Evolutionary conservation across 2,329 filamentous ascomycete species (phyloP), one percentile per base, ranked within the genome.

Genomic region (Cladophialophora carrionii): DNA sequence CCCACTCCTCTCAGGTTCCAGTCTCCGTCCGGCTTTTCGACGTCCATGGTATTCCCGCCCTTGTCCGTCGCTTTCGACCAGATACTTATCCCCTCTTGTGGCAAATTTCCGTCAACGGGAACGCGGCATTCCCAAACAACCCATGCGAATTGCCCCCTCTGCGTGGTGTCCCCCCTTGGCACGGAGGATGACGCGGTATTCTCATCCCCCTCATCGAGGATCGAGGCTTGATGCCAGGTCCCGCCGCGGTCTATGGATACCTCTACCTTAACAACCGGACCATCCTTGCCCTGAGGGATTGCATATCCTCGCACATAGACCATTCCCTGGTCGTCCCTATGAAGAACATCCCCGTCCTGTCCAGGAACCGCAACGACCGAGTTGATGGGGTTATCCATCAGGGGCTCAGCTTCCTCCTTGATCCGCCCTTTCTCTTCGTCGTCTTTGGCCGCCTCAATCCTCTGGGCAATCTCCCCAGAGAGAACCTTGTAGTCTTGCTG

Each of bases 1-100:
- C 79, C 83, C 5, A 87, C 83, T 0, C 85, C 85, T 61, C 85
- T 77, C 62, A 85, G 73, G 73, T 87, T 87, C 85, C 85, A 87
- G 70, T 80, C 74, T 2, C 80, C 77, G 59, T 61, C 63, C 57
- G 75, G 75, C 64, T 77, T 73, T 22, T 74, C 74, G 71, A 87
- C 84, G 24, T 48, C n/a, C 61, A 62, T 62, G 29, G 76, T 76
- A 71, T 86, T 83, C 3, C 84, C 84, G 20, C 75, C 80, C 37
- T 69, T 74, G 75, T 87, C 85, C 6, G 79, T 83, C 0, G 84
- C 85, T 31, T 82, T 78, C 71, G 83, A 85, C 65, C 82, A 75
- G 14, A 87, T 77, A 37, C 72, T 79, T 61, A 74, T 78, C 9
- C 75, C 75, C 24, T 74, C 71, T 0, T 80, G 79, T 51, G 73